Base-by-base conservation (phyloP, 441 rosid genomes). In the Erodium moschatum region DNA sequence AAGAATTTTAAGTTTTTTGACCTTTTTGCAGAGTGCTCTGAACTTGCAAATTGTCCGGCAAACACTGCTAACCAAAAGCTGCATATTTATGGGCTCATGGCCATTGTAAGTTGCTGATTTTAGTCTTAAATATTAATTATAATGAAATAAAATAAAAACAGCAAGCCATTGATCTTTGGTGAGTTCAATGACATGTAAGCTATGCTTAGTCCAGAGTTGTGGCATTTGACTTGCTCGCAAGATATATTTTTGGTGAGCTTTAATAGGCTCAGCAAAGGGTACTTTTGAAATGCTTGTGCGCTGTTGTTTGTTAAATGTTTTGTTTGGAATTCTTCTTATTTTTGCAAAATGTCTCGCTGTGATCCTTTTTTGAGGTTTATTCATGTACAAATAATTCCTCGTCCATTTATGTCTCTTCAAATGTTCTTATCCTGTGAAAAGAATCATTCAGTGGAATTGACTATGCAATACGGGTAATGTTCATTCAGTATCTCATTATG, bases 21-120 rank as follows among this genome's bases (percentile, higher is more conserved):
- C 40, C 40, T 70, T 38, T 64, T 76, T 81, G 81, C 86, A 91
- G 99, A 82, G 33, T 91, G 99, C 74, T 88, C 87, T 78, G 87
- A 85, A 84, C 81, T 91, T 77, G 78, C 94, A 75, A 80, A 90
- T 12, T 91, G 97, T 75, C 67, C 84, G 69, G 81, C 90, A 65
- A 86, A 86, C 48, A 79, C 94, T 7, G 76, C 81, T 7, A 79
- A 74, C 75, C 97, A 94, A 83, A 87, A 94, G 82, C 81, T 91
- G 74, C 97, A 88, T 79, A 89, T 87, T 20, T 88, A 88, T 73
- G 99, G 99, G 46, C 68, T 87, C 75, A 78, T 94, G 93, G 85
- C 91, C 70, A 81, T 91, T n/a, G 99, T 89, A 87, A 88, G 97
- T 85, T 64, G 27, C 46, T 62, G 31, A 8, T 3, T 42, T 11